phyloP scores from a whole-genome alignment of 192 early-diverging fungal species.

The Podila clonocystis region DNA sequence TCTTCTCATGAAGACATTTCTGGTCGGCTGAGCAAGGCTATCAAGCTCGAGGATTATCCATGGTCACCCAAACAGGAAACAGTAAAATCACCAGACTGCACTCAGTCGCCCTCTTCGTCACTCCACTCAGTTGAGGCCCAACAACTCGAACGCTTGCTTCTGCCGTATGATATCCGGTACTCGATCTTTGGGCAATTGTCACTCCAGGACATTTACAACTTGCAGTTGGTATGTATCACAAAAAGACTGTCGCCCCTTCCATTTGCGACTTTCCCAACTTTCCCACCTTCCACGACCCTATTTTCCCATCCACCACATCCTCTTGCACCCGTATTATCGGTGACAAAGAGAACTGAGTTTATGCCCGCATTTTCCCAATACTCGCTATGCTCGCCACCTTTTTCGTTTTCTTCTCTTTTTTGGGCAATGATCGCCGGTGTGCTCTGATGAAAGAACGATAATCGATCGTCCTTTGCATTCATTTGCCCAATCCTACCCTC shows the following conservation, averaged over 20 bases:
- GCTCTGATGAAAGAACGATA: background rate
- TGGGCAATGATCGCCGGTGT: background rate
- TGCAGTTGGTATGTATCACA: conserved; percentile 33
- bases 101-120: background rate
- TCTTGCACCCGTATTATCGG: no score
- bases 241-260: background rate
- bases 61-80: background rate
- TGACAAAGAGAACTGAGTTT: background rate
- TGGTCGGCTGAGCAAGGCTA: background rate
- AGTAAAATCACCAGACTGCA: background rate
- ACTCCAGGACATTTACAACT: conserved; percentile 40
- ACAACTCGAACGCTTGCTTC: conserved; percentile 18
- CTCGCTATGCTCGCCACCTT: background rate
- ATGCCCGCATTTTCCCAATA: background rate
- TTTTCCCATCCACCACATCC: no score
- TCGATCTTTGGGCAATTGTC: conserved; percentile 44
- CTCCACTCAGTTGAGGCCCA: background rate
- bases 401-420: background rate
- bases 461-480: background rate
- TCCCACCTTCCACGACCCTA: background rate
- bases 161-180: conserved; percentile 45
- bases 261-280: background rate
- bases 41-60: background rate
- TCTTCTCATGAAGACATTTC: background rate
- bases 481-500: no score